phyloP scores from a whole-genome alignment of 2,329 filamentous ascomycete species.

The Laburnicola sp. region DNA sequence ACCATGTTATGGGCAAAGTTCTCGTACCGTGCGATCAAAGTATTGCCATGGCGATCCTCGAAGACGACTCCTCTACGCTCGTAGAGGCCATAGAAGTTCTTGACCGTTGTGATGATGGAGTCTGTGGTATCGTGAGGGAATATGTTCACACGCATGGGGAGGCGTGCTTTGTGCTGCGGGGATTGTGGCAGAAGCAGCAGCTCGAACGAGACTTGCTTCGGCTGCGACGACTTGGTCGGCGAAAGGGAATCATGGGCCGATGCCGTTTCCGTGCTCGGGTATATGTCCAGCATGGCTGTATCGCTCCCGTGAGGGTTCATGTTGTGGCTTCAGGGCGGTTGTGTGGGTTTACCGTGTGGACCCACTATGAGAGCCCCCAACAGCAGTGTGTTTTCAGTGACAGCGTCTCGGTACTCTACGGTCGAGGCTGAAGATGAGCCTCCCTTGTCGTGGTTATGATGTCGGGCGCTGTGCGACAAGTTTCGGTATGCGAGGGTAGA shows the following conservation, averaged over 20 bases:
- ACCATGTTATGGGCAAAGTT: constrained; percentile 93
- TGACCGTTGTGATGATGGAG: constrained; percentile 96
- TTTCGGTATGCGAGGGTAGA: constrained; percentile 22
- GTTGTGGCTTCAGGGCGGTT: constrained; percentile 28
- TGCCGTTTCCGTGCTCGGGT: constrained; percentile 41
- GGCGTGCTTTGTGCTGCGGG: constrained; percentile 70
- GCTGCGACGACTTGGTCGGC: constrained; percentile 45
- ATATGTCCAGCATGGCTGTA: constrained; percentile 38
- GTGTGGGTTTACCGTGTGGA: constrained; percentile 33
- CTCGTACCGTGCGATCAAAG: constrained; percentile 92
- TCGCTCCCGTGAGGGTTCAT: constrained; percentile 35
- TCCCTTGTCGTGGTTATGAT: constrained; percentile 10
- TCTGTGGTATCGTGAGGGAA: constrained; percentile 95
- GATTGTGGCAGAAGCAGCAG: constrained; percentile 70
- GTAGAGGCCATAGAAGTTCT: constrained; percentile 98
- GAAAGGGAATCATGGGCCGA: constrained; percentile 40
- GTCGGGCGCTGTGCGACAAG: constrained; percentile 24
- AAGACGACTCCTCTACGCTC: constrained; percentile 86
- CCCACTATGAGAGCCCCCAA: constrained; percentile 32
- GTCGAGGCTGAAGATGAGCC: constrained; percentile 41
- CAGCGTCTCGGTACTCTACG: constrained; percentile 28
- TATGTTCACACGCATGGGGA: constrained; percentile 87
- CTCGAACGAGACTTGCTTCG: constrained; percentile 79
- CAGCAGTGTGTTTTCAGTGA: constrained; percentile 21
- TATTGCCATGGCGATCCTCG: constrained; percentile 85